Base-by-base conservation (phyloP, 495 filamentous ascomycete genomes). In the Neurospora sp. region DNA sequence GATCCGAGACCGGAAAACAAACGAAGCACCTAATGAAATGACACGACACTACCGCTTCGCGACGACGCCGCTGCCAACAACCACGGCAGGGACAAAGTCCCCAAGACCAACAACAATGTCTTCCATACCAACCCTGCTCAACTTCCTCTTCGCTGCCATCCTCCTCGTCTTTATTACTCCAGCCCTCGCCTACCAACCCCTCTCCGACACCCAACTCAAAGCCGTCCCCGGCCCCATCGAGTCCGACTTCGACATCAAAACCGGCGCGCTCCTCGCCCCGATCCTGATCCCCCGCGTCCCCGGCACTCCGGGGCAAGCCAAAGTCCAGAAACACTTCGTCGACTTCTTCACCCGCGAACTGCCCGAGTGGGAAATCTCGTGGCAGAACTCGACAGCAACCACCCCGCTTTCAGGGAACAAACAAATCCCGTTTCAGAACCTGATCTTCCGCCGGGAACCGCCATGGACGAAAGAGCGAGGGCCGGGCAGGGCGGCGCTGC, bases 251-350 rank as follows among this genome's bases (percentile, higher is more conserved):
- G 85, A 96, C 79, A 93, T 94, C 74, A 83, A 83, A 73, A 78
- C 73, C 70, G 91, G 92, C 71, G 79, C 84, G 3, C 81, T 97
- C 42, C 87, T 98, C 69, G 82, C 93, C 3, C 94, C 94, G 4
- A 93, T 98, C 73, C 86, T 98, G 18, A 87, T 86, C 68, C 89
- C 94, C 18, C 91, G 94, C 70, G 93, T 97, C 20, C 91, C 94
- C 37, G 94, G 94, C 16, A 96, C 92, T 0, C 82, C 86, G 1
- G 92, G 91, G 37, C 92, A 90, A 10, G 76, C 82, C 16, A 84
- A 82, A 1, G 93, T 93, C 8, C 90, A 94, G 53, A 83, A 87
- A 27, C 94, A 97, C 79, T 90, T 98, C 71, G 87, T 86, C 71
- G 78, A 89, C 76, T 97, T 93, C 85, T 95, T 97, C 80, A 80